A percentile compares a stretch with the other conserved stretches of the same genome.
Conservation (phyloP, 2,329 filamentous ascomycete genomes). For the Verticillium isaacii region DNA sequence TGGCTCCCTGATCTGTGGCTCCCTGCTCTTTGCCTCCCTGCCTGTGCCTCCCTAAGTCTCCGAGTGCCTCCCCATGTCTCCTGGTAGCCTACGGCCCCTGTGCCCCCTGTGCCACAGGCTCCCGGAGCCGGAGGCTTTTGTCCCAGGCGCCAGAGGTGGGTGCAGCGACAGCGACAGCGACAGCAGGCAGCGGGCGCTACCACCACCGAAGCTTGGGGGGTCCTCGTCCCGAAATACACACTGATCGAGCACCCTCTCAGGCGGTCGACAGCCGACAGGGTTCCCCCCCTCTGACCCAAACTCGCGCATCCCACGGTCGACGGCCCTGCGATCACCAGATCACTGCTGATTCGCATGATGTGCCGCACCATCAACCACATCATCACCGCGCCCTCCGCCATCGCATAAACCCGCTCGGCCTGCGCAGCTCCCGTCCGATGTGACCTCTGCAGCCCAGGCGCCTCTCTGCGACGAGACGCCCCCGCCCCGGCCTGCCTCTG, state of each 20-base stretch:
- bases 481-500: neutral
- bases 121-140: neutral
- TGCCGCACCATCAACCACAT: neutral
- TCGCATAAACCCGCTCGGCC: neutral
- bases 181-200: neutral
- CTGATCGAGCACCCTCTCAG: neutral
- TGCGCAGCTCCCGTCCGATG: neutral
- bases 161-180: too few species aligned
- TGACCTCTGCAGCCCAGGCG: neutral
- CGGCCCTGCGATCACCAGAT: neutral
- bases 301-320: neutral
- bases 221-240: neutral
- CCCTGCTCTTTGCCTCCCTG: too few species aligned
- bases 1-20: neutral
- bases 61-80: too few species aligned
- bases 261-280: neutral
- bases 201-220: neutral
- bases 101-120: too few species aligned
- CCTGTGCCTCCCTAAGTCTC: too few species aligned
- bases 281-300: neutral
- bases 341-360: neutral
- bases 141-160: too few species aligned
- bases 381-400: neutral
- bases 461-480: neutral
- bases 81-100: too few species aligned